Base-by-base conservation (phyloP, 2,329 filamentous ascomycete species). In the Pestalotiopsis sp. region DNA sequence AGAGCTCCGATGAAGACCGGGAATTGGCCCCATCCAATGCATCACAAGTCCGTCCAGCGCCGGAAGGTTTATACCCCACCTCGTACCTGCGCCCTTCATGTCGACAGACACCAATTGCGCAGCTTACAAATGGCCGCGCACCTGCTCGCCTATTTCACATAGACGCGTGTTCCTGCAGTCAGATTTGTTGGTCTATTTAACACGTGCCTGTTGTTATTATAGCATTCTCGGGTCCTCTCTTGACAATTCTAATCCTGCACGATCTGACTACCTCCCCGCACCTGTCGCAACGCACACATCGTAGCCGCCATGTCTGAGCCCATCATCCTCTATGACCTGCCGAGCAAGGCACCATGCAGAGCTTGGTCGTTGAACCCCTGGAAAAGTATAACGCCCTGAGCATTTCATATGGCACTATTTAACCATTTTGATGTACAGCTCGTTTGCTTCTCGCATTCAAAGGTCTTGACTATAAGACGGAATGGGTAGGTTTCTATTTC, bases 311-410 rank as follows among this genome's bases (percentile, higher is more conserved):
- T 60, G 38, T 71, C 77, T 1, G 70, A 74, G 3, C 77, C 81
- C 58, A 81, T 91, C 49, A 80, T 87, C 9, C 76, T 93, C 1
- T 92, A 88, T 72, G 91, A 93, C 76, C 77, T 93, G 2, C 87
- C 90, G 2, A 89, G 83, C 78, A 86, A 82, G 75, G 79, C 80
- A 23, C 81, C 80, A 17, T 77, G 81, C 52, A 79, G 79, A 7
- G 75, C 81, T 64, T 93, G 91, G 91, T 91, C 90, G 1, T 79
- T 87, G 60, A 93, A 93, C 76, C 87, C 91, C 0, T 93, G 90
- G 91, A 93, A 91, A 80, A 88, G 90, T 91, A 79, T 52, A 73
- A 77, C 76, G 23, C 41, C 52, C 65, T 71, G 61, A 70, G 67
- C 60, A 41, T 52, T 41, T 20, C 11, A 23, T 62, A 4, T 17